Percentiles rank a stretch among this genome's conserved stretches.
Conservation (phyloP, 306 rosid genomes). For the Ammopiptanthus mongolicus region DNA sequence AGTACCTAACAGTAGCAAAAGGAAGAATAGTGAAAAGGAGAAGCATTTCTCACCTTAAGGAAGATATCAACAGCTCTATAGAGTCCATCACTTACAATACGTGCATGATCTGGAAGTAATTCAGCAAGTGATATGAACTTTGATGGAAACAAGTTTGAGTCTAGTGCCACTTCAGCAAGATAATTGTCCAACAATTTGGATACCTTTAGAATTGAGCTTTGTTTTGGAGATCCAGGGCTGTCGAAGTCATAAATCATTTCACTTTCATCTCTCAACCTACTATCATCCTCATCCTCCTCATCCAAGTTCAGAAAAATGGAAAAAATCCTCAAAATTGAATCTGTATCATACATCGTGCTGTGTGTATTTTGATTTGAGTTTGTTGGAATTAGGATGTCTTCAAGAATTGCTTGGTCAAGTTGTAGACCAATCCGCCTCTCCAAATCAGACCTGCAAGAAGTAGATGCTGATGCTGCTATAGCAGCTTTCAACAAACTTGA, state of each 20-base stretch:
- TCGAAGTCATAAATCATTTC: constrained; percentile 88
- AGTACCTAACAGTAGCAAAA: not conserved
- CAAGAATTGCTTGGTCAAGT: constrained; percentile 95
- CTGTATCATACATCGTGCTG: constrained; percentile 67
- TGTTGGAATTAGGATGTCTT: constrained; percentile 83
- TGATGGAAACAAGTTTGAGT: constrained; percentile 65
- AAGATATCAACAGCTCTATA: constrained; percentile 90
- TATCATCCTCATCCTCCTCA: constrained; percentile 76
- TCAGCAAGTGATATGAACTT: constrained; percentile 84
- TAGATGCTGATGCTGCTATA: constrained; percentile 70
- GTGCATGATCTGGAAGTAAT: constrained; percentile 93
- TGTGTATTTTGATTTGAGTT: constrained; percentile 58
- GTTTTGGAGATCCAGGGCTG: constrained; percentile 93
- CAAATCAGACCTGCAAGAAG: constrained; percentile 78
- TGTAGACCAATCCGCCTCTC: constrained; percentile 91
- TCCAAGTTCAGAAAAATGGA: constrained; percentile 83
- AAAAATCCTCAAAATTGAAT: constrained; percentile 77
- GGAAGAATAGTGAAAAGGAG: not conserved
- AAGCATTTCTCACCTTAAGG: constrained; percentile 62
- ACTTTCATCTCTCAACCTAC: constrained; percentile 62
- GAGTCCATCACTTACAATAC: constrained; percentile 78
- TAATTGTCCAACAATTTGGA: constrained; percentile 82
- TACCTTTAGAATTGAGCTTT: constrained; percentile 87
- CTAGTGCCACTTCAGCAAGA: constrained; percentile 90
- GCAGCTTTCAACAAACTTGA: constrained; percentile 89